Base-by-base conservation (phyloP, 192 early-diverging fungal species). In the Linnemannia zychae region DNA sequence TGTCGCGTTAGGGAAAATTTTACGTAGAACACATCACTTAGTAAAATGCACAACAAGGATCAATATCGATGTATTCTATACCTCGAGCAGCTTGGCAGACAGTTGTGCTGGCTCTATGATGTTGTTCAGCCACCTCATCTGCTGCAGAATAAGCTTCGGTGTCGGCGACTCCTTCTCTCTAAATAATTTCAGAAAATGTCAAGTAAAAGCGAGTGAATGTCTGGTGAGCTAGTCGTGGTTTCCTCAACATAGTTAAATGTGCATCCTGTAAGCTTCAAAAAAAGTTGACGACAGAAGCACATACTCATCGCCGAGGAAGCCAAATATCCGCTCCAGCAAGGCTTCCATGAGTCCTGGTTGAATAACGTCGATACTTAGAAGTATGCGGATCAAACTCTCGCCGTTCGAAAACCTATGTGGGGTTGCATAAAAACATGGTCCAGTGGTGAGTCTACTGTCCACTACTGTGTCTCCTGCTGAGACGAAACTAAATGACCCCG, bases 61-160 rank as follows among this genome's bases (percentile, higher is more conserved):
- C 17, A 20, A 17, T 24, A 37, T 38, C 13, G 9, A 71, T n/a
- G 4, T 1, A n/a, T 53, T 40, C 18, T 36, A 1, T 84, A 91
- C 92, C 82, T 96, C 95, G 31, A 95, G 57, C 7, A 96, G 83
- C 75, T 93, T 94, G 22, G 90, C 83, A 7, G 92, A 87, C 63
- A 96, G 85, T 31, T 77, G 73, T 4, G 84, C 82, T 1, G 95
- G 92, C 49, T 94, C 89, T 0, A 92, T 89, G 34, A 95, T 89
- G 63, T 95, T 92, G 82, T 95, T 94, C 46, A 96, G 84, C 94
- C 94, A 95, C 74, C 93, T 89, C 67, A 96, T 71, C 77, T 96
- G 95, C 22, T 95, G 93, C 33, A 96, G 70, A 34, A 96, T 90
- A 52, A 93, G 80, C 22, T 92, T 89, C 24, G 91, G 90, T 11